Evolutionary conservation across 345 rosid species (phyloP), one percentile per base, ranked within the genome.

Genomic region (Turritis glabra): DNA sequence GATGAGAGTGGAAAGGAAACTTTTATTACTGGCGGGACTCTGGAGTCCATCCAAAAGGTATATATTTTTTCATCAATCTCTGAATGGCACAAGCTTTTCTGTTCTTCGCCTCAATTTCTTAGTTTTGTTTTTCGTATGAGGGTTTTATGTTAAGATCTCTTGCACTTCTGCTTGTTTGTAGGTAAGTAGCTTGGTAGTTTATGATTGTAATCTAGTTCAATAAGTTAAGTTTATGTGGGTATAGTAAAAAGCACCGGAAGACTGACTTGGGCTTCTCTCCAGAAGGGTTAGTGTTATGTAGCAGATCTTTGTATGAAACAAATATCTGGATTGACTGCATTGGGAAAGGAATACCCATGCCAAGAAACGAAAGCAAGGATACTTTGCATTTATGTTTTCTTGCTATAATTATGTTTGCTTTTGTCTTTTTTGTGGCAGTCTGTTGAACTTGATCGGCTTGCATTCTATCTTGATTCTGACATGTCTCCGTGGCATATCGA

Each of bases 1-100:
- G 97, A 95, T 85, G 97, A 90, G 52, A 83, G 75, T 76, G 99
- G 99, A 82, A 84, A 79, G 80, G 99, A 95, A 80, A 88, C 96
- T 64, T 95, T 95, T 85, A 81, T 89, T 57, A 84, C 96, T 48
- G 97, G 97, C 22, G 96, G 87, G 67, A 79, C 92, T 51, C 82
- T 95, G 57, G 92, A 87, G 15, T 37, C 79, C 52, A 88, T 92
- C 62, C 97, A 89, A 75, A 95, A 95, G 97, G 99, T 95, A 82
- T 12, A 38, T 4, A 62, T 41, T 61, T 64, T 15, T 27, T 8
- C 51, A 58, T 35, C 26, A 15, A 25, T 58, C 27, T 64, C 22
- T 58, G 11, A 29, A 19, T 40, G 23, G 37, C 44, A 56, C 62
- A 71, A 46, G n/a, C 53, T 37, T 70, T 64, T 55, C 61, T 32